Conservation (phyloP, 176 grass and related monocot genomes). For the Lolium rigidum region DNA sequence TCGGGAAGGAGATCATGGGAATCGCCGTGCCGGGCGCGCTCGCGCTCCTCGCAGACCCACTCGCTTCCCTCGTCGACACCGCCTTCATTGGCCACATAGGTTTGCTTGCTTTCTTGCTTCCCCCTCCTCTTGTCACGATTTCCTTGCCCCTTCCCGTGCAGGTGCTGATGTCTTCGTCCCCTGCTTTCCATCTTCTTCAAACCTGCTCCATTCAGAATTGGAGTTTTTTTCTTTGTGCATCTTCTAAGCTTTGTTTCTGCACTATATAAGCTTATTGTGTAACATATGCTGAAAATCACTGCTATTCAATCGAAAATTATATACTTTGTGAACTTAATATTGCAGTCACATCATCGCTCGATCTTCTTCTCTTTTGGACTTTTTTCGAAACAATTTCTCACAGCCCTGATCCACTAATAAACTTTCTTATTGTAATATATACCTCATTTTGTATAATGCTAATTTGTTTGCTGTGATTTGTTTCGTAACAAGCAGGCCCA, state of each 20-base stretch:
- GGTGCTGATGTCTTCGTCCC: background rate
- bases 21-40: slow-evolving; percentile 83
- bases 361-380: background rate
- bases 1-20: slow-evolving; percentile 71
- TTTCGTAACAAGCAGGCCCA: slow-evolving; percentile 64
- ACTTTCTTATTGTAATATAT: background rate
- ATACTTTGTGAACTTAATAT: background rate
- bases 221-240: background rate
- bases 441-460: background rate
- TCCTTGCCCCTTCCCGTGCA: background rate
- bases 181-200: background rate
- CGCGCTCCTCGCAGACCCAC: slow-evolving; percentile 74
- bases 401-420: background rate
- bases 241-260: background rate
- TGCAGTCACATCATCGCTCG: background rate
- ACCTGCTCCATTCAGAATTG: background rate
- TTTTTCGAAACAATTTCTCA: background rate
- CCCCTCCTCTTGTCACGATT: background rate
- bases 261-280: background rate
- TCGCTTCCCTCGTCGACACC: slow-evolving; percentile 89
- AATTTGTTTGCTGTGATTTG: slow-evolving; percentile 4
- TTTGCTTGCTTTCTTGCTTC: slow-evolving; percentile 1
- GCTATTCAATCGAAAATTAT: background rate
- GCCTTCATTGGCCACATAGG: slow-evolving; percentile 90
- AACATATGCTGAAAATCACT: background rate